These are phyloP conservation scores for Mucor velutinosus DNA, from an alignment of 371 early-diverging fungal species.

Conservation along the genomic window DNA sequence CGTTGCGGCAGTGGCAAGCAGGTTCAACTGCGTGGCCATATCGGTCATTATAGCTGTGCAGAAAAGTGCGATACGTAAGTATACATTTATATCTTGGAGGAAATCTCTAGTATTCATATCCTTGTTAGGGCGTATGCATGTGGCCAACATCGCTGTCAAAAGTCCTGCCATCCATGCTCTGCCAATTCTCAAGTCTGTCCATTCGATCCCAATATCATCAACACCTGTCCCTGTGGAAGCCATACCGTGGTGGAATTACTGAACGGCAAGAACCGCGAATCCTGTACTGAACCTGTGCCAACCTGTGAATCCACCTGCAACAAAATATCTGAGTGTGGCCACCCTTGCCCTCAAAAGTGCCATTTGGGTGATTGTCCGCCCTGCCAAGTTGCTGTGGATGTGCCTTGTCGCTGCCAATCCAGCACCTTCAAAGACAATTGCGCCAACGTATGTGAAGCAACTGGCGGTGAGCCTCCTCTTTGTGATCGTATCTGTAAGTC, in stretches of 20 bases:
- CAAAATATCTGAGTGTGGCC: conserved; percentile 72
- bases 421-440: conserved; percentile 55
- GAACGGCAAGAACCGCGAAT: conserved; percentile 37
- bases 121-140: conserved; percentile 61
- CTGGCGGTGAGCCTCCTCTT: conserved; percentile 49
- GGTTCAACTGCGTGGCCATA: conserved; percentile 31
- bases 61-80: conserved; percentile 59
- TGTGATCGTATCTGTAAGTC: conserved; percentile 69
- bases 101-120: not conserved
- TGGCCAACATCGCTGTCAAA: conserved; percentile 76
- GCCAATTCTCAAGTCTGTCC: conserved; percentile 66
- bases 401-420: conserved; percentile 70
- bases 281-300: conserved; percentile 81
- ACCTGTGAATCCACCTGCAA: conserved; percentile 71
- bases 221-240: conserved; percentile 87
- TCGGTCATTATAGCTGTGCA: conserved; percentile 68
- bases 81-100: not conserved
- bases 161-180: conserved; percentile 70
- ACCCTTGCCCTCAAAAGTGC: conserved; percentile 71
- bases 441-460: conserved; percentile 40
- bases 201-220: conserved; percentile 62
- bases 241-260: conserved; percentile 35
- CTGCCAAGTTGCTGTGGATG: conserved; percentile 51
- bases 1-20: conserved; percentile 64
- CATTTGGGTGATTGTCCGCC: conserved; percentile 78